These are phyloP conservation scores for Calycina herbarum DNA, from an alignment of 2,329 filamentous ascomycete genomes.

Conservation along the genomic window DNA sequence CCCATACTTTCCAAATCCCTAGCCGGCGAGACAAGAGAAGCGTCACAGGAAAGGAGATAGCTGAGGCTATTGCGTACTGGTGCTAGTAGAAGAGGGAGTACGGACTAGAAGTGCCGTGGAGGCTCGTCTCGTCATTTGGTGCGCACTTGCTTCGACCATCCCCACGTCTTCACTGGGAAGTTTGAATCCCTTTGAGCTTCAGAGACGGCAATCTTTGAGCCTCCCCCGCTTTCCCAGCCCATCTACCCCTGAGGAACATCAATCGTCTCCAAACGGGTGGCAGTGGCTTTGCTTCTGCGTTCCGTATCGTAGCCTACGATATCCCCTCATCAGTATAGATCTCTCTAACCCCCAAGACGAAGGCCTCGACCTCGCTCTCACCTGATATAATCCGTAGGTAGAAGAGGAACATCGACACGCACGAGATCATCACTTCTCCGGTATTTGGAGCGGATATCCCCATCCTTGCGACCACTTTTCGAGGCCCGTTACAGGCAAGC, in stretches of 20 bases:
- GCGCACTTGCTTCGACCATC: background rate
- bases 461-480: background rate
- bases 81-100: background rate
- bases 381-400: background rate
- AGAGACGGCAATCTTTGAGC: background rate
- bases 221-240: background rate
- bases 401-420: background rate
- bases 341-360: background rate
- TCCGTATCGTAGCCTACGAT: background rate
- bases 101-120: background rate
- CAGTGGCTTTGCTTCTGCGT: background rate
- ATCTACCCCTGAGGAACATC: background rate
- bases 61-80: background rate
- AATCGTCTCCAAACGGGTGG: background rate
- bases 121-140: slow-evolving; percentile 1
- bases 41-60: background rate
- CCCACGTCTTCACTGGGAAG: background rate
- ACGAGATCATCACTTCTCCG: too few relatives aligned
- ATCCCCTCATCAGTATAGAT: background rate
- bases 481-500: background rate
- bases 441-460: background rate
- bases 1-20: background rate
- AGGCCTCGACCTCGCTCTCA: background rate
- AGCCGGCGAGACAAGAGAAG: background rate
- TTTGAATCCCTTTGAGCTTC: slow-evolving; percentile 1